Evolutionary conservation across 306 rosid species (phyloP).

Genomic region (barrel medic (Medicago truncatula)): DNA sequence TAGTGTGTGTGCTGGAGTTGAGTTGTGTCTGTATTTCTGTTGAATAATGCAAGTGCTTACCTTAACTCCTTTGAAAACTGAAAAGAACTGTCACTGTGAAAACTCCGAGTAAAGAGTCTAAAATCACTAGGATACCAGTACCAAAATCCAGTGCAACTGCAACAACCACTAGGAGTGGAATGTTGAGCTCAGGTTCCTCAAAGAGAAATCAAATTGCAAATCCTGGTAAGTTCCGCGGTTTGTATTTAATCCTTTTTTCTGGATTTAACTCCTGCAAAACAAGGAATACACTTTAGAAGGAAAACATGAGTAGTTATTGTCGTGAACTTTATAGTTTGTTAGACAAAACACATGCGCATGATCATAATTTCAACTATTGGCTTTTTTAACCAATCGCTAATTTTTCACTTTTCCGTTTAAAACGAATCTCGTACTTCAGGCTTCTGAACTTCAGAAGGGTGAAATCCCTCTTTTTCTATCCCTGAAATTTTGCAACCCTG

Average conservation of each 20-base stretch:
- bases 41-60: slow-evolving; percentile 41
- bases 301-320: slow-evolving; percentile 10
- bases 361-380: not conserved
- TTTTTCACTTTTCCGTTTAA: not conserved
- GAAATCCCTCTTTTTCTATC: slow-evolving; percentile 13
- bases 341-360: not conserved
- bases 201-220: slow-evolving; percentile 61
- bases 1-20: slow-evolving; percentile 15
- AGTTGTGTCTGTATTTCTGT: slow-evolving; percentile 30
- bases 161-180: slow-evolving; percentile 51
- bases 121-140: slow-evolving; percentile 55
- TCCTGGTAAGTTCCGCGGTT: slow-evolving; percentile 53
- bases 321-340: not conserved
- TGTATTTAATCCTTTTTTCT: slow-evolving; percentile 10
- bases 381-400: not conserved
- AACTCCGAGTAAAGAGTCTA: slow-evolving; percentile 54
- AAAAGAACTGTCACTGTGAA: slow-evolving; percentile 63
- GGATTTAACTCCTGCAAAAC: not conserved
- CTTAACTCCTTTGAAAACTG: slow-evolving; percentile 67
- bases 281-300: not conserved
- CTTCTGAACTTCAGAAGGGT: slow-evolving; percentile 8
- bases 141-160: slow-evolving; percentile 50
- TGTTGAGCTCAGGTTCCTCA: slow-evolving; percentile 44
- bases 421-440: not conserved
- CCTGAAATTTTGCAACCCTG: slow-evolving; percentile 23